A percentile compares a stretch with the other conserved stretches of the same genome.
Conservation (phyloP, 768 basidiomycete genomes). For the Tremella yokohamensis region DNA sequence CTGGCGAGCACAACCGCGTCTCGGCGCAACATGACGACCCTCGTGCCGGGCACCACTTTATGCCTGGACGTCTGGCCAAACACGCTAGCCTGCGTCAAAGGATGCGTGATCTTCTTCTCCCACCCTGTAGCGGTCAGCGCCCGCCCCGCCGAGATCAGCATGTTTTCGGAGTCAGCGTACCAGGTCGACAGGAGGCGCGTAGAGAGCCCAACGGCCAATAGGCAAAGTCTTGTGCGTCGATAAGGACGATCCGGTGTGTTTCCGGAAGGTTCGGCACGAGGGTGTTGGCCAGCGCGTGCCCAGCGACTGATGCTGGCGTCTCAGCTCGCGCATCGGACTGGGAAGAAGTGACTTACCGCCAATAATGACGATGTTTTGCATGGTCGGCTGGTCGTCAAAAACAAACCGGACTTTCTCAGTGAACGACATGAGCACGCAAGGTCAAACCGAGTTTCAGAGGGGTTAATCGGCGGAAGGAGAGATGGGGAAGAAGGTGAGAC, state of each 20-base stretch:
- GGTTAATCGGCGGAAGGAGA: too few relatives aligned
- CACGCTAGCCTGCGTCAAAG: conserved; percentile 30
- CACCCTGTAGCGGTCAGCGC: conserved; percentile 29
- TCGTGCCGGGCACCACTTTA: conserved; percentile 38
- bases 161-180: conserved; percentile 15
- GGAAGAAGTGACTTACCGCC: conserved; percentile 32
- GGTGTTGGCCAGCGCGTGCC: conserved; percentile 29
- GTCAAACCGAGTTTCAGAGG: too few relatives aligned
- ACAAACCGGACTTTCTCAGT: too few relatives aligned
- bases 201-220: conserved; percentile 42
- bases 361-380: conserved; percentile 47
- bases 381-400: too few relatives aligned
- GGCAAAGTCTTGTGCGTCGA: conserved; percentile 34
- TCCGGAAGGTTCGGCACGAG: conserved; percentile 30
- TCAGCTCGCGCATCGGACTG: background rate
- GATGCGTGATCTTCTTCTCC: conserved; percentile 37
- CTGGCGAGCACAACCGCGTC: conserved; percentile 38
- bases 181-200: conserved; percentile 42
- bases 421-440: too few relatives aligned
- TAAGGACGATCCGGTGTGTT: conserved; percentile 42
- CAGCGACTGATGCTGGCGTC: conserved; percentile 34
- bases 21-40: conserved; percentile 36
- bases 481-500: too few relatives aligned
- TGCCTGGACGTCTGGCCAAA: conserved; percentile 35
- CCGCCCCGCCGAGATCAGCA: background rate